These are phyloP conservation scores for Phytomonas sp. DNA, from an alignment of 208 protist species.

Conservation along the genomic window DNA sequence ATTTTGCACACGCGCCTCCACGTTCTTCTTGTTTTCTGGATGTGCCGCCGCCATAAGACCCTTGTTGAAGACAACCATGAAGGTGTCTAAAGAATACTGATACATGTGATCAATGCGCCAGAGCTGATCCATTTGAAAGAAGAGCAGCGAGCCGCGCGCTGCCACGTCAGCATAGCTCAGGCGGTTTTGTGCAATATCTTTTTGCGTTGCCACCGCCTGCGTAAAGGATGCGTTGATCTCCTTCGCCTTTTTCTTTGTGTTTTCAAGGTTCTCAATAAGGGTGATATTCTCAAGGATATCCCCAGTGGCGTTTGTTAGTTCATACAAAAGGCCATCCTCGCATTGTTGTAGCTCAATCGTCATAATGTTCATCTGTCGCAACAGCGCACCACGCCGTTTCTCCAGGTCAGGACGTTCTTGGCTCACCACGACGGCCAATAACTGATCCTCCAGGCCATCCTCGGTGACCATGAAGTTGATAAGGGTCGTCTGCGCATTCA, in stretches of 20 bases:
- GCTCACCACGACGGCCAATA: conserved; percentile 97
- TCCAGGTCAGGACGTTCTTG: conserved; percentile 97
- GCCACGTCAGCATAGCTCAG: conserved; percentile 95
- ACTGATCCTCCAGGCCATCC: conserved; percentile 97
- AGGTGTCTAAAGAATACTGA: conserved; percentile 96
- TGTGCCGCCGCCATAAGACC: conserved; percentile 85
- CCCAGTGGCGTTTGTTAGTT: conserved; percentile 91
- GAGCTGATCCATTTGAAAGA: conserved; percentile 97
- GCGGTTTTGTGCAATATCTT: conserved; percentile 92
- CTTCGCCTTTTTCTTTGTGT: conserved; percentile 94
- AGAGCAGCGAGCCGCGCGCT: conserved; percentile 92
- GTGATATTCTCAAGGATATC: conserved; percentile 95
- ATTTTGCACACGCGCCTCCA: conserved; percentile 85
- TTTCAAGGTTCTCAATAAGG: conserved; percentile 96
- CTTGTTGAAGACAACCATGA: conserved; percentile 97
- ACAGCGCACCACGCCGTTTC: conserved; percentile 90
- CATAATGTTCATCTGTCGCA: conserved; percentile 97
- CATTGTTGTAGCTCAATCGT: conserved; percentile 97
- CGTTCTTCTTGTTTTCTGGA: conserved; percentile 90
- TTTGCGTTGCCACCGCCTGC: conserved; percentile 91
- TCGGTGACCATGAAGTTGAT: conserved; percentile 99
- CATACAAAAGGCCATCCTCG: conserved; percentile 95
- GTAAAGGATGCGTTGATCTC: conserved; percentile 94
- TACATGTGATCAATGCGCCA: conserved; percentile 98
- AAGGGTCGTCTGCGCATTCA: conserved; percentile 97